A percentile compares a stretch with the other conserved stretches of the same genome.
These are phyloP conservation scores for Aristolochia californica DNA, from an alignment of 164 flowering plant genomes.

Conservation along the genomic window DNA sequence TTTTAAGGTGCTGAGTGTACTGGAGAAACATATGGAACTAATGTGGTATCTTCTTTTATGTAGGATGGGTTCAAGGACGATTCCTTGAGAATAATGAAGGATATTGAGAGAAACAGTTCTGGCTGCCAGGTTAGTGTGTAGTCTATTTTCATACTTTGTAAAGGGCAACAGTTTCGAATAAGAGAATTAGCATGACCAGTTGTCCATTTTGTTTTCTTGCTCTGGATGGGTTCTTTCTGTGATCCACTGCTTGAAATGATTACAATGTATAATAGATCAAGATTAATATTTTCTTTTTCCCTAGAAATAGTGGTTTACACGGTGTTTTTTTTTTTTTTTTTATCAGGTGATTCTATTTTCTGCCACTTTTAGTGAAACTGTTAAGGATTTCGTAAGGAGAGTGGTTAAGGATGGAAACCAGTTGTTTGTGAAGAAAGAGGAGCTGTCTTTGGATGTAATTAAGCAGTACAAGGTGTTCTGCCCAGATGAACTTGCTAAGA, in stretches of 20 bases:
- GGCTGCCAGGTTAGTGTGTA: constrained; percentile 68
- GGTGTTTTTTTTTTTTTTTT: not conserved
- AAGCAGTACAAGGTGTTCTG: constrained; percentile 89
- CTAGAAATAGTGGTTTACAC: no score
- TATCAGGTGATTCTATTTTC: constrained; percentile 28
- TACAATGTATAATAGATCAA: no score
- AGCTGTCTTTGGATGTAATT: constrained; percentile 65
- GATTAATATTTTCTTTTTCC: no score
- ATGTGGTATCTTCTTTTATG: constrained; percentile 3
- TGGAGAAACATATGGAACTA: no score
- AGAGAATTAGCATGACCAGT: no score
- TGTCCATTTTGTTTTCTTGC: no score
- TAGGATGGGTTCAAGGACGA: constrained; percentile 94
- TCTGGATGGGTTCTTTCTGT: no score
- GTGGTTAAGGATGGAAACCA: constrained; percentile 63
- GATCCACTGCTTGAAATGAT: no score
- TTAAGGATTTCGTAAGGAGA: constrained; percentile 61
- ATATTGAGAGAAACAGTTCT: constrained; percentile 37
- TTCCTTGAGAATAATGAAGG: constrained; percentile 75
- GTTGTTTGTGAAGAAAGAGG: constrained; percentile 90
- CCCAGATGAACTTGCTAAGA: constrained; percentile 65
- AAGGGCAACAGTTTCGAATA: no score
- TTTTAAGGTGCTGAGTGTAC: no score
- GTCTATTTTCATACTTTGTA: not conserved
- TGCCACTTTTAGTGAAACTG: constrained; percentile 81